Conservation (phyloP, 2,329 filamentous ascomycete species). For the Ceratocystis cubensis region DNA sequence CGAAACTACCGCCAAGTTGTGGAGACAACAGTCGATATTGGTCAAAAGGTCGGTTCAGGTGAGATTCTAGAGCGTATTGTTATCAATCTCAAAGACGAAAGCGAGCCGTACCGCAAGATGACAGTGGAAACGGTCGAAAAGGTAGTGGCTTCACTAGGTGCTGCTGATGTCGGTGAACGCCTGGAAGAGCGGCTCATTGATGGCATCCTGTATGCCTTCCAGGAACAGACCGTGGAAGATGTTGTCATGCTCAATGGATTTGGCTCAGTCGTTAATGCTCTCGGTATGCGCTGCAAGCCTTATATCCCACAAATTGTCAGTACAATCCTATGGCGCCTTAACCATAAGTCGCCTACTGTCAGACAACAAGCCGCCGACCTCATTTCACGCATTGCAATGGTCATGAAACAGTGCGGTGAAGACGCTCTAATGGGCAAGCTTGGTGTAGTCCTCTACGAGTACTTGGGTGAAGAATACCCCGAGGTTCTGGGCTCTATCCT, state of each 20-base stretch:
- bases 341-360: constrained; percentile 95
- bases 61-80: constrained; percentile 92
- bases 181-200: constrained; percentile 90
- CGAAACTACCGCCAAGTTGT: constrained; percentile 97
- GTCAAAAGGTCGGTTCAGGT: constrained; percentile 92
- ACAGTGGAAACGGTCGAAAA: constrained; percentile 97
- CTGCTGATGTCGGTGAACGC: constrained; percentile 84
- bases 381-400: constrained; percentile 92
- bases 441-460: constrained; percentile 90
- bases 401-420: constrained; percentile 97
- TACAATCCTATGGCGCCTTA: constrained; percentile 89
- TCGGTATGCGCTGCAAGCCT: constrained; percentile 86
- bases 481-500: constrained; percentile 95
- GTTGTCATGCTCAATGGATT: constrained; percentile 95
- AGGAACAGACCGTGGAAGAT: constrained; percentile 95
- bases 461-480: constrained; percentile 94
- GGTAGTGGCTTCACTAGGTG: constrained; percentile 81
- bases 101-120: constrained; percentile 97
- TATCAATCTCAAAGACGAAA: constrained; percentile 93
- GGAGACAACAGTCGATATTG: constrained; percentile 92
- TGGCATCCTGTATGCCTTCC: constrained; percentile 89
- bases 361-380: constrained; percentile 94
- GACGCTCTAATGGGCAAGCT: constrained; percentile 93
- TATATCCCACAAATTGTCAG: constrained; percentile 95
- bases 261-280: constrained; percentile 89